A percentile compares a stretch with the other conserved stretches of the same genome.
These are phyloP conservation scores for Epichloe sibirici DNA, from an alignment of 2,329 filamentous ascomycete genomes.

Conservation along the genomic window DNA sequence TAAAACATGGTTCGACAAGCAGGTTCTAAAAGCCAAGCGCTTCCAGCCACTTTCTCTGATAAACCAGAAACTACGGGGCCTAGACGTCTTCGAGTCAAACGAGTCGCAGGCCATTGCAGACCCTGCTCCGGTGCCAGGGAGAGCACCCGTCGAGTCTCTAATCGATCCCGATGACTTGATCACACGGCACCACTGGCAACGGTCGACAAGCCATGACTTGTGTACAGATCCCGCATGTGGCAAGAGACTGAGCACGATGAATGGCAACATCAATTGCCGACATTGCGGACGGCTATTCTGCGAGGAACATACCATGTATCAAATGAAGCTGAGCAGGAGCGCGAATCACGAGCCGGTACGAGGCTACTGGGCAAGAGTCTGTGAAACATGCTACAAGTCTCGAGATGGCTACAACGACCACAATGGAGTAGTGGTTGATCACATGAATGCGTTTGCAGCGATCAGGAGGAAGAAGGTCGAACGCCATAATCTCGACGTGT, in stretches of 20 bases:
- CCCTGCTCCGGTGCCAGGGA: slow-evolving; percentile 22
- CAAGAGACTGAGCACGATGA: slow-evolving; percentile 63
- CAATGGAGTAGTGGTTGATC: slow-evolving; percentile 57
- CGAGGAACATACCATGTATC: slow-evolving; percentile 97
- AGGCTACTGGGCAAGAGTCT: slow-evolving; percentile 88
- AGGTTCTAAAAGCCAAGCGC: slow-evolving; percentile 83
- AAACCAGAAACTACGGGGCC: slow-evolving; percentile 84
- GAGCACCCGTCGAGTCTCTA: slow-evolving; percentile 27
- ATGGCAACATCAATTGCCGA: slow-evolving; percentile 82
- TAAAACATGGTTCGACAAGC: slow-evolving; percentile 92
- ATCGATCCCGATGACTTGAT: slow-evolving; percentile 83
- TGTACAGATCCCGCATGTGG: slow-evolving; percentile 85
- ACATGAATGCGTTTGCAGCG: slow-evolving; percentile 56
- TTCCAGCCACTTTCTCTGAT: slow-evolving; percentile 85
- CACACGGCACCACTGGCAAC: slow-evolving; percentile 81
- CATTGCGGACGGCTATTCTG: slow-evolving; percentile 91
- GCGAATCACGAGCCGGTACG: slow-evolving; percentile 82
- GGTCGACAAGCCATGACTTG: slow-evolving; percentile 55
- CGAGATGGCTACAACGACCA: slow-evolving; percentile 92
- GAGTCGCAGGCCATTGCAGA: slow-evolving; percentile 38
- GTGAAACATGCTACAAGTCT: slow-evolving; percentile 98
- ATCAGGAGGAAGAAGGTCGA: slow-evolving; percentile 71
- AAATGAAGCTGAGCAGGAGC: slow-evolving; percentile 90
- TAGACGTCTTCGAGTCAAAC: slow-evolving; percentile 92
- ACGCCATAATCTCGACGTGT: slow-evolving; percentile 75